Conservation (phyloP, 1,284 basidiomycete species). For the Ganoderma leucocontextum region DNA sequence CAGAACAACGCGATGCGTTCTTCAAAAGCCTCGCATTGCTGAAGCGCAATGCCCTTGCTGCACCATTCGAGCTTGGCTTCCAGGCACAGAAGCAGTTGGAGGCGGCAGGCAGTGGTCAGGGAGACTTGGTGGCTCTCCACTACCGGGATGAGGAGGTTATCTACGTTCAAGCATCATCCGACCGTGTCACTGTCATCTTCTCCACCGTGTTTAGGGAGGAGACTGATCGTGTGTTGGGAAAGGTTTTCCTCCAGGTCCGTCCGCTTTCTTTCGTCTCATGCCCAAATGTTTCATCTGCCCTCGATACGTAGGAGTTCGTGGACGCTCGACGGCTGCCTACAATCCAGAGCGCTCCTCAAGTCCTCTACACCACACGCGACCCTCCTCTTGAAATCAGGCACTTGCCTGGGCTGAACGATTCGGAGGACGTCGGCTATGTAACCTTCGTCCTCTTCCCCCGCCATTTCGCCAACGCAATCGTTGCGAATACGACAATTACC, state of each 20-base stretch:
- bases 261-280: slow-evolving; percentile 1
- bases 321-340: slow-evolving; percentile 94
- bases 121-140: slow-evolving; percentile 92
- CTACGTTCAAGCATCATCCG: slow-evolving; percentile 91
- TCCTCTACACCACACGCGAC: slow-evolving; percentile 95
- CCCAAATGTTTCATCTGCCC: neutral
- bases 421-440: slow-evolving; percentile 96
- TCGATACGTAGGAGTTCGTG: slow-evolving; percentile 86
- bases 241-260: slow-evolving; percentile 94
- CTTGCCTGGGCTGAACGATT: slow-evolving; percentile 80
- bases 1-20: slow-evolving; percentile 83
- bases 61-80: slow-evolving; percentile 94
- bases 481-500: slow-evolving; percentile 88
- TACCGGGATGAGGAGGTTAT: slow-evolving; percentile 98
- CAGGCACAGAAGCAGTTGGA: slow-evolving; percentile 88
- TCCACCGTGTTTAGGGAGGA: slow-evolving; percentile 98
- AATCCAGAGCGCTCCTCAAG: slow-evolving; percentile 97
- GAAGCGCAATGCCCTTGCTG: slow-evolving; percentile 95
- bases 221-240: slow-evolving; percentile 96
- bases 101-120: slow-evolving; percentile 66
- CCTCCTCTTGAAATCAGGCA: slow-evolving; percentile 96
- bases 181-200: slow-evolving; percentile 98
- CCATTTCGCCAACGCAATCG: slow-evolving; percentile 85
- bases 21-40: slow-evolving; percentile 87
- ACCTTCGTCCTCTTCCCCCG: slow-evolving; percentile 99